phyloP scores from a whole-genome alignment of 2,329 filamentous ascomycete species.

The Alternaria sp. region DNA sequence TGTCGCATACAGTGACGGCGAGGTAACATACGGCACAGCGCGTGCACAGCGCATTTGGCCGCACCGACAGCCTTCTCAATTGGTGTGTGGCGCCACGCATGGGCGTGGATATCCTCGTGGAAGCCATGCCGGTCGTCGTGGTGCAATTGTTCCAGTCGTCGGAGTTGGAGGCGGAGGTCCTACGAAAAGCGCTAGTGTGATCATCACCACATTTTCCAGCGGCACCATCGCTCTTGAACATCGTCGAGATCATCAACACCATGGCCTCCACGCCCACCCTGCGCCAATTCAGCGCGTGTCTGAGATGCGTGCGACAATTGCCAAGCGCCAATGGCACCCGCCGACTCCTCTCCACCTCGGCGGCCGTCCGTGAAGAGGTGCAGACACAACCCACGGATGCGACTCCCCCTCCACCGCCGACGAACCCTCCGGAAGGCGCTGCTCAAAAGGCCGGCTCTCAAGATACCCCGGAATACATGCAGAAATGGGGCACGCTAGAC shows the following conservation, averaged over 20 bases:
- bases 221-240: constrained; percentile 5
- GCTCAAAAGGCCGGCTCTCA: constrained; percentile 16
- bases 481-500: constrained; percentile 44
- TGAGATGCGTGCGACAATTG: constrained; percentile 42
- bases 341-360: constrained; percentile 58
- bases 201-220: constrained; percentile 28
- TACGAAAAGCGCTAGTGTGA: constrained; percentile 9
- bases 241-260: constrained; percentile 16
- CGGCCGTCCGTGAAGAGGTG: constrained; percentile 51
- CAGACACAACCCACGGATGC: constrained; percentile 41
- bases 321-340: constrained; percentile 37
- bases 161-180: constrained; percentile 40
- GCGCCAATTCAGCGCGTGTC: constrained; percentile 43
- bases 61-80: constrained; percentile 36
- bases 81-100: constrained; percentile 44
- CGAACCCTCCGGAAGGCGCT: constrained; percentile 13
- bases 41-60: constrained; percentile 50
- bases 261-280: constrained; percentile 47
- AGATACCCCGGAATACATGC: constrained; percentile 40
- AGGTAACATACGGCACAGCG: constrained; percentile 56
- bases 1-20: constrained; percentile 44
- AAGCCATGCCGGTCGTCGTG: constrained; percentile 48
- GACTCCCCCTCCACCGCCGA: constrained; percentile 27
- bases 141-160: constrained; percentile 23
- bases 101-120: constrained; percentile 45